phyloP scores from a whole-genome alignment of 2,329 filamentous ascomycete species.

The Parascedosporium putredinis region DNA sequence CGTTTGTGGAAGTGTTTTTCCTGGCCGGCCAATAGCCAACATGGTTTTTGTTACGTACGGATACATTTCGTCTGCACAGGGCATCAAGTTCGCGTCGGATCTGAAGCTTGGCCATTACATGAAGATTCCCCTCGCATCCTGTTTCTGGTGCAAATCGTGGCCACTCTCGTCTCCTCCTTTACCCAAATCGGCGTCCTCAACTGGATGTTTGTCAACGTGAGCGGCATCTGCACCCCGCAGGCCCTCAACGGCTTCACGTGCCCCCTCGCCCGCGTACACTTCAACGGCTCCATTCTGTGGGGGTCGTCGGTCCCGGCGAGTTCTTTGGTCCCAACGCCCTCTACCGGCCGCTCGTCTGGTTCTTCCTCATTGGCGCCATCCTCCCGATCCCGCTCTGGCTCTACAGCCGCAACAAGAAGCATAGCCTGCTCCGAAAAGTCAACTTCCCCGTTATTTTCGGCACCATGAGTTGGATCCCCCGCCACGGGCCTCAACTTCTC shows the following conservation, averaged over 20 bases:
- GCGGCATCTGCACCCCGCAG: constrained; percentile 63
- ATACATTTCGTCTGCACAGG: constrained; percentile 81
- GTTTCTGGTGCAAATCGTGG: constrained; percentile 68
- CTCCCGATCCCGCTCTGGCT: constrained; percentile 67
- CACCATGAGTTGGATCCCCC: constrained; percentile 75
- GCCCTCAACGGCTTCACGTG: constrained; percentile 86
- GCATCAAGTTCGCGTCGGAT: constrained; percentile 80
- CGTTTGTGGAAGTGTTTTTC: constrained; percentile 72
- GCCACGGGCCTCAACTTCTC: constrained; percentile 81
- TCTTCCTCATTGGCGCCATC: constrained; percentile 66
- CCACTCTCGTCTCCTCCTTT: constrained; percentile 64
- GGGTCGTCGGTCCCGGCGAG: constrained; percentile 74
- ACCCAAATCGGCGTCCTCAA: constrained; percentile 79
- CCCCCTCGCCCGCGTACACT: constrained; percentile 77
- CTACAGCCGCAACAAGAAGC: constrained; percentile 48
- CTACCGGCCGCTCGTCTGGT: constrained; percentile 70
- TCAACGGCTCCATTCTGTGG: constrained; percentile 85
- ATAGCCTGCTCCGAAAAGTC: constrained; percentile 61
- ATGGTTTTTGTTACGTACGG: constrained; percentile 92
- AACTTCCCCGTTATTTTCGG: constrained; percentile 79
- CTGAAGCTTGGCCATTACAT: constrained; percentile 83
- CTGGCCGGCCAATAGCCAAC: constrained; percentile 76
- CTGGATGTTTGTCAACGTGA: constrained; percentile 78
- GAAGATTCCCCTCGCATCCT: constrained; percentile 76
- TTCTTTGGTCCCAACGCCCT: constrained; percentile 71